Evolutionary conservation across 1,284 basidiomycete species (phyloP), one percentile per base, ranked within the genome.

Genomic region (Blastosporella zonata): DNA sequence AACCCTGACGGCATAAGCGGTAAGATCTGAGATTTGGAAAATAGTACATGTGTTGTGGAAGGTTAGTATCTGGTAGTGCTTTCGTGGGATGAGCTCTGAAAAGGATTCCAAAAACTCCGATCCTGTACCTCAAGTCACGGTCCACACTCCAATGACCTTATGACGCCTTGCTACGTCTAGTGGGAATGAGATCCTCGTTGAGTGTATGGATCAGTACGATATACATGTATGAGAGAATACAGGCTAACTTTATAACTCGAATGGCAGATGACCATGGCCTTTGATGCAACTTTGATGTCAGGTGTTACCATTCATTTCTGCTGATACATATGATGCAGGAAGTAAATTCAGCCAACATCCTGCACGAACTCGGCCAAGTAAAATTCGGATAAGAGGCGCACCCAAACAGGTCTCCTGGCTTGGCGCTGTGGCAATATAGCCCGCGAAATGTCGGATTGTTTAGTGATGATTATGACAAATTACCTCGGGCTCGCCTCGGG

Each of bases 41-140:
- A 6, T 34, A 34, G 5, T n/a, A n/a, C n/a, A n/a, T n/a, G n/a
- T n/a, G n/a, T n/a, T n/a, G n/a, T n/a, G n/a, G n/a, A n/a, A n/a
- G 25, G 25, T 23, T 3, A 21, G 8, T 23, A 4, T 20, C 8
- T 6, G 22, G 18, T 23, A 5, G 36, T 10, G 5, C 7, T 12
- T 20, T 38, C 10, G 22, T 8, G 36, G 61, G 15, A 74, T n/a
- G n/a, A n/a, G n/a, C n/a, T n/a, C n/a, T n/a, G n/a, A n/a, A n/a
- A n/a, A 74, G 46, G 72, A 74, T 33, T 33, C n/a, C 31, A 10
- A 33, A 33, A 33, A n/a, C 13, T 7, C 31, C 13, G 31, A 33
- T 10, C n/a, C n/a, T n/a, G n/a, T 10, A 10, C 13, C n/a, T 15
- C 6, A 7, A 12, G 31, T 12, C 31, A 4, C 13, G 6, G 31